A percentile compares a stretch with the other conserved stretches of the same genome.
These are phyloP conservation scores for Cruciata laevipes DNA, from an alignment of 257 asterid species.

Conservation along the genomic window DNA sequence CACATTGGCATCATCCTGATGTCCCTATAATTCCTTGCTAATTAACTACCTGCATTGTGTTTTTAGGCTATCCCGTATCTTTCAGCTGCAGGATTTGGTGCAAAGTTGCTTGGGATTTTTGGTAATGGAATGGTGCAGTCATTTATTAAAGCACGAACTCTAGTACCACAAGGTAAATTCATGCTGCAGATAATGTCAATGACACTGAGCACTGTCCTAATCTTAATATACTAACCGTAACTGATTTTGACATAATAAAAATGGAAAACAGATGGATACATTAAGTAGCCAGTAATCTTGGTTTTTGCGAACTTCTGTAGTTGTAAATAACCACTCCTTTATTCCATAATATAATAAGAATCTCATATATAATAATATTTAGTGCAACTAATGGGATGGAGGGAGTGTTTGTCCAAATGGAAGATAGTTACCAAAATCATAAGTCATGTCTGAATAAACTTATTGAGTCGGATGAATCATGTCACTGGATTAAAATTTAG, in stretches of 20 bases:
- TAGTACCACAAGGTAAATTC: slow-evolving; percentile 61
- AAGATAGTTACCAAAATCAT: neutral
- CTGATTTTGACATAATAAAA: too few relatives aligned
- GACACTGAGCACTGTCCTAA: neutral
- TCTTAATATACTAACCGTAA: neutral
- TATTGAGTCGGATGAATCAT: neutral
- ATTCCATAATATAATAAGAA: too few relatives aligned
- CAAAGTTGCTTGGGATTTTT: slow-evolving; percentile 90
- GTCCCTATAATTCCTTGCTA: neutral
- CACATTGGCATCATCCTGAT: neutral
- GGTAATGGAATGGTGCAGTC: slow-evolving; percentile 99
- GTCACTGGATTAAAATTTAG: neutral
- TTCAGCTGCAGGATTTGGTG: slow-evolving; percentile 98
- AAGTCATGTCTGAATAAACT: neutral
- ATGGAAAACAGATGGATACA: neutral
- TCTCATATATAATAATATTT: neutral
- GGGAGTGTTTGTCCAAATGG: neutral
- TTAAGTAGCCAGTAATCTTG: neutral
- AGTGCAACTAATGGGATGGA: neutral
- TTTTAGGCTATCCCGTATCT: slow-evolving; percentile 83
- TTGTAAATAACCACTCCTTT: neutral
- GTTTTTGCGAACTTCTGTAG: neutral
- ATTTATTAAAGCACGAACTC: slow-evolving; percentile 81
- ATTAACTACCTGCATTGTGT: slow-evolving; percentile 16
- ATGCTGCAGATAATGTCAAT: neutral